Percentiles rank a stretch among this genome's conserved stretches.
Conservation (phyloP, 2,329 filamentous ascomycete species). For the Chlorencoelia australis region DNA sequence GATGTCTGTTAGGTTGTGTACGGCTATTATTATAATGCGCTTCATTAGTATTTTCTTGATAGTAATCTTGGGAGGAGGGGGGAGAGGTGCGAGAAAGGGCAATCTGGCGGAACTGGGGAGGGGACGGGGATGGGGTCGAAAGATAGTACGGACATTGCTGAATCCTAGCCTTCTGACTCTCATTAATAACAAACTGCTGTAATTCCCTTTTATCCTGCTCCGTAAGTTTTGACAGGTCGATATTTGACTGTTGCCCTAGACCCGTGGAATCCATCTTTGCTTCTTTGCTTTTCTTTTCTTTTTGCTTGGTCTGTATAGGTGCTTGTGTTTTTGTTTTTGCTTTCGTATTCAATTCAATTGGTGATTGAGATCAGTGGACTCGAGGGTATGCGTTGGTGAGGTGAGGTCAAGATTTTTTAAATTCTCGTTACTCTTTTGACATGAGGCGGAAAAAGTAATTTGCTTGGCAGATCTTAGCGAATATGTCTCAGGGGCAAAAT, state of each 20-base stretch:
- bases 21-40: conserved; percentile 36
- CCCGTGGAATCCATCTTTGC: conserved; percentile 24
- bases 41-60: conserved; percentile 45
- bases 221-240: conserved; percentile 66
- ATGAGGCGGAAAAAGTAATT: too few relatives aligned
- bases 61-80: neutral
- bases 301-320: too few relatives aligned
- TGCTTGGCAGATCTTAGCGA: too few relatives aligned
- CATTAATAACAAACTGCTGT: conserved; percentile 73
- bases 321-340: too few relatives aligned
- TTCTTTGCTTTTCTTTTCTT: too few relatives aligned
- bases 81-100: neutral
- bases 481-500: too few relatives aligned
- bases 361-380: conserved; percentile 32
- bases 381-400: neutral
- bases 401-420: neutral
- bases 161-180: conserved; percentile 70
- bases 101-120: neutral
- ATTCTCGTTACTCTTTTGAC: too few relatives aligned
- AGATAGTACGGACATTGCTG: conserved; percentile 35
- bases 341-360: too few relatives aligned
- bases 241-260: conserved; percentile 20
- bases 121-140: conserved; percentile 2
- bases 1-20: conserved; percentile 59
- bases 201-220: conserved; percentile 80